Percentiles rank a stretch among this genome's conserved stretches.
These are phyloP conservation scores for Mycena olivaceomarginata DNA, from an alignment of 768 basidiomycete species.

Conservation along the genomic window DNA sequence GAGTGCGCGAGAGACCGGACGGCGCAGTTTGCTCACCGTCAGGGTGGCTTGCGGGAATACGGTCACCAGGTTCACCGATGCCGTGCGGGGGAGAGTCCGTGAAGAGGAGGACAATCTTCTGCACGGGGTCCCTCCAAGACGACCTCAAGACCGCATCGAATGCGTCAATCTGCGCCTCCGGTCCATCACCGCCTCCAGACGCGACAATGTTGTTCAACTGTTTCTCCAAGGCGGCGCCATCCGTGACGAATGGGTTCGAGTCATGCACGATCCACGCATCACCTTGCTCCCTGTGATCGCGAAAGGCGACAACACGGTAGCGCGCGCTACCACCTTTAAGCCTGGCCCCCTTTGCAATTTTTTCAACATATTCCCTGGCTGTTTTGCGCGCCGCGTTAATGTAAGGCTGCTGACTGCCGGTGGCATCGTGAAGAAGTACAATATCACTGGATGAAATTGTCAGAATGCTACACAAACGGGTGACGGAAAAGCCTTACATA, in stretches of 20 bases:
- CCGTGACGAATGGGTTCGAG: slow-evolving; percentile 61
- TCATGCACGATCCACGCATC: slow-evolving; percentile 65
- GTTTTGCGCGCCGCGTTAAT: slow-evolving; percentile 43
- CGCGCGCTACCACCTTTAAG: slow-evolving; percentile 63
- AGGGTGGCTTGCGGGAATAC: slow-evolving; percentile 31
- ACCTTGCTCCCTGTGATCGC: slow-evolving; percentile 71
- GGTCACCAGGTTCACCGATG: slow-evolving; percentile 49
- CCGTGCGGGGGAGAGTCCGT: slow-evolving; percentile 74
- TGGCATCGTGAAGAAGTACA: slow-evolving; percentile 67
- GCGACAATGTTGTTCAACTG: slow-evolving; percentile 61
- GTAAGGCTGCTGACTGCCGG: slow-evolving; percentile 61
- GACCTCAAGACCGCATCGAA: slow-evolving; percentile 64
- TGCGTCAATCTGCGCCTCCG: slow-evolving; percentile 71
- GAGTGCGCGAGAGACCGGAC: slow-evolving; percentile 9
- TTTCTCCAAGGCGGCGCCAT: slow-evolving; percentile 58
- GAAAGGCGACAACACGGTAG: slow-evolving; percentile 69
- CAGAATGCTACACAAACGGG: slow-evolving; percentile 22
- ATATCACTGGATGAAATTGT: slow-evolving; percentile 54
- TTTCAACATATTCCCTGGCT: slow-evolving; percentile 1
- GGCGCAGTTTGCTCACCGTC: slow-evolving; percentile 28
- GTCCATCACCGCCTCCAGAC: slow-evolving; percentile 66
- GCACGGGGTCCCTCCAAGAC: slow-evolving; percentile 64
- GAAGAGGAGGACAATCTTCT: slow-evolving; percentile 68
- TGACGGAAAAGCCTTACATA: slow-evolving; percentile 16
- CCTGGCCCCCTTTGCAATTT: slow-evolving; percentile 61